phyloP scores from a whole-genome alignment of 2,329 filamentous ascomycete genomes.

The Ascochyta clinopodiicola region DNA sequence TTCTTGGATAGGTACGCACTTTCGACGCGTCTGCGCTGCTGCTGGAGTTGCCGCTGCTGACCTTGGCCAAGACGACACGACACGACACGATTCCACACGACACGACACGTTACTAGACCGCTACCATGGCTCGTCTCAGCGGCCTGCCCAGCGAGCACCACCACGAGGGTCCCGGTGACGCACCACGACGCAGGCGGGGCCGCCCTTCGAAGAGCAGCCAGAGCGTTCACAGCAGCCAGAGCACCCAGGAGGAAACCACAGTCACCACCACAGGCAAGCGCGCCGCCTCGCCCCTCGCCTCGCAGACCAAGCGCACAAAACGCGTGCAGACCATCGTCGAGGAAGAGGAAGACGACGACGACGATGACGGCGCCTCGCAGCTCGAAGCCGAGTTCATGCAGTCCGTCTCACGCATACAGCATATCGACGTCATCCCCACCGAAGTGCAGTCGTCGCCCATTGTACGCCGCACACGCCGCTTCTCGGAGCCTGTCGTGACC shows the following conservation, averaged over 20 bases:
- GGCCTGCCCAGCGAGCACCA: slow-evolving; percentile 47
- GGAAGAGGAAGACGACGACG: slow-evolving; percentile 28
- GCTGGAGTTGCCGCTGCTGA: slow-evolving; percentile 2
- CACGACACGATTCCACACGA: background rate
- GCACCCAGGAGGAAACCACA: slow-evolving; percentile 16
- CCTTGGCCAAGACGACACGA: slow-evolving; percentile 6
- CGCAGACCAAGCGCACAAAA: slow-evolving; percentile 44
- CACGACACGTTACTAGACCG: slow-evolving; percentile 7
- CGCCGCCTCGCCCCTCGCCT: slow-evolving; percentile 35
- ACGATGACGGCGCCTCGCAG: slow-evolving; percentile 26
- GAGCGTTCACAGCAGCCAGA: slow-evolving; percentile 31
- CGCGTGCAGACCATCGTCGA: slow-evolving; percentile 30
- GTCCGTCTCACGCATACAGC: slow-evolving; percentile 35
- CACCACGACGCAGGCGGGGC: slow-evolving; percentile 40
- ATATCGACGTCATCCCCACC: slow-evolving; percentile 23
- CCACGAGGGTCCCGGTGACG: slow-evolving; percentile 43
- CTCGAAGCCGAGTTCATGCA: slow-evolving; percentile 43
- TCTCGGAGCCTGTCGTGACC: slow-evolving; percentile 43
- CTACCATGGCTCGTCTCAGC: slow-evolving; percentile 43
- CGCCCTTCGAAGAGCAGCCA: slow-evolving; percentile 37
- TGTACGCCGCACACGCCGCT: slow-evolving; percentile 37
- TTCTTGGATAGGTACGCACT: slow-evolving; percentile 16
- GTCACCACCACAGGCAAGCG: slow-evolving; percentile 31
- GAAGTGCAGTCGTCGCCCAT: slow-evolving; percentile 21
- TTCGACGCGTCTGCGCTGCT: slow-evolving; percentile 6